Evolutionary conservation across 2,329 filamentous ascomycete species (phyloP).

Genomic region (Colletotrichum sp.): DNA sequence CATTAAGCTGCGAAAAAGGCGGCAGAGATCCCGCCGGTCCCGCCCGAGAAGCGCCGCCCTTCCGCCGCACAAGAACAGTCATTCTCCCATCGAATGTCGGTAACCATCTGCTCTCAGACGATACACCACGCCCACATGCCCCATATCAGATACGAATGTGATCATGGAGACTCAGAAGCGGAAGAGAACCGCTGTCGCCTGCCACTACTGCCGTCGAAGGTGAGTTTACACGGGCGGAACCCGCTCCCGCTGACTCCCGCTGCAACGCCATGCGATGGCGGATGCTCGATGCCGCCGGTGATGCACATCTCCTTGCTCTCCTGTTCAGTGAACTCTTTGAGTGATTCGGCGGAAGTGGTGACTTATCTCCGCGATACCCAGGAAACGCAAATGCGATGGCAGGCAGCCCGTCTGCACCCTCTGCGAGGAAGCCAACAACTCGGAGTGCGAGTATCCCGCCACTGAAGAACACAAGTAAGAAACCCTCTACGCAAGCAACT

Average conservation of each 20-base stretch:
- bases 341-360: accelerated
- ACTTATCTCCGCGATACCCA: neutral
- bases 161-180: neutral
- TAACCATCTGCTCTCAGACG: neutral
- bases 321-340: too few species aligned
- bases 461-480: neutral
- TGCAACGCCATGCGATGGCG: neutral
- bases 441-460: neutral
- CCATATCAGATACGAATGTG: neutral
- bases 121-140: neutral
- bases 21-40: neutral
- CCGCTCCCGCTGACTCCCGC: neutral
- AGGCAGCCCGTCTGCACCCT: neutral
- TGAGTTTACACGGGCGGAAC: neutral
- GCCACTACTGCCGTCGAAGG: neutral
- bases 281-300: neutral
- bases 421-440: neutral
- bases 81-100: neutral
- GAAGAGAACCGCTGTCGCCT: neutral
- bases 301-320: too few species aligned
- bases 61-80: neutral
- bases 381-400: neutral
- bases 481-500: accelerated
- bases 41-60: neutral
- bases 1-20: neutral